Conservation (phyloP, 1,284 basidiomycete genomes). For the Gomphus bonarii region DNA sequence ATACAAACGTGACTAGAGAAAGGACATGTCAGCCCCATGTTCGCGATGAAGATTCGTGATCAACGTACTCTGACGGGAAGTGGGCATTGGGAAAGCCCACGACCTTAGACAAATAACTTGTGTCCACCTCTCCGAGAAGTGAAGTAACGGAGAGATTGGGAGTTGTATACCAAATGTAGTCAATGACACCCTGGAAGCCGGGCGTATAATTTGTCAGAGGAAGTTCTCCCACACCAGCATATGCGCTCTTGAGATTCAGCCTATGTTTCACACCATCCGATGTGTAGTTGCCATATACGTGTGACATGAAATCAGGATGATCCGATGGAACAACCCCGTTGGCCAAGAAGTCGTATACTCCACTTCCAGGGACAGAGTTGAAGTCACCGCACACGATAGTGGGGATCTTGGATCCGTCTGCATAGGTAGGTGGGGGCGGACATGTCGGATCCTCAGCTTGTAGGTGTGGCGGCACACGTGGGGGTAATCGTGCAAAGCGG, state of each 20-base stretch:
- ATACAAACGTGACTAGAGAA: constrained; percentile 52
- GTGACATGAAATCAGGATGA: constrained; percentile 90
- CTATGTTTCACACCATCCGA: constrained; percentile 79
- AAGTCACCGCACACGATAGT: constrained; percentile 90
- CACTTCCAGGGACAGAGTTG: constrained; percentile 83
- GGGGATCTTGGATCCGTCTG: constrained; percentile 83
- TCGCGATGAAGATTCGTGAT: constrained; percentile 11
- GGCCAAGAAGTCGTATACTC: constrained; percentile 88
- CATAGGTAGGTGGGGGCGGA: constrained; percentile 56
- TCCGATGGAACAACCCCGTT: constrained; percentile 61
- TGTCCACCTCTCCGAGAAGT: constrained; percentile 85
- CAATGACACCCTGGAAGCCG: constrained; percentile 74
- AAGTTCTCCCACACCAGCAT: constrained; percentile 57
- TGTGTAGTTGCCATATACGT: constrained; percentile 89
- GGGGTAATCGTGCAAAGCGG: constrained; percentile 78
- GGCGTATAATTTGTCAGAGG: constrained; percentile 91
- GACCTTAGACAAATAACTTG: constrained; percentile 76
- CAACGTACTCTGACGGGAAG: constrained; percentile 87
- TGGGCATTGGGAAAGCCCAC: constrained; percentile 97
- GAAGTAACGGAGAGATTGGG: constrained; percentile 76
- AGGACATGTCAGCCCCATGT: constrained; percentile 16
- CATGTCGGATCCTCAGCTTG: constrained; percentile 21
- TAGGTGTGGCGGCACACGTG: constrained; percentile 35
- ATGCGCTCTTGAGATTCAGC: constrained; percentile 78
- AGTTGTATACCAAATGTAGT: constrained; percentile 91